A percentile compares a stretch with the other conserved stretches of the same genome.
Evolutionary conservation across 2,329 filamentous ascomycete genomes (phyloP).

Genomic region (Lachnellula arida): DNA sequence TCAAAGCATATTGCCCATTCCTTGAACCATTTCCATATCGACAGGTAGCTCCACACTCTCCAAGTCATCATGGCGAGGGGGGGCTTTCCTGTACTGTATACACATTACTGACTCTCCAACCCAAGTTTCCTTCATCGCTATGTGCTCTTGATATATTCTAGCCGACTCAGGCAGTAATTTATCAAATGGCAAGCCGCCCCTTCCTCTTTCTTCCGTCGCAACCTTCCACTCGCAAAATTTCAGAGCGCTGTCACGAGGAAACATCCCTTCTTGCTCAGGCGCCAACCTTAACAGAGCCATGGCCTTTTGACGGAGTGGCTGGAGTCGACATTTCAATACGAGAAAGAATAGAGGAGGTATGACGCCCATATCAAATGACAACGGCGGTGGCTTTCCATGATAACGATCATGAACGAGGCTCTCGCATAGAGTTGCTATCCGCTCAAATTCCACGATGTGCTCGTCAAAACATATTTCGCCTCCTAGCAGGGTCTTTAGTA

Average conservation of each 20-base stretch:
- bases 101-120: neutral
- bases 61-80: neutral
- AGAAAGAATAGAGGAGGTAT: conserved; percentile 14
- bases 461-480: conserved; percentile 36
- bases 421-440: conserved; percentile 26
- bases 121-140: neutral
- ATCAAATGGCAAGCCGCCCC: conserved; percentile 1
- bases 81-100: neutral
- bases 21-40: neutral
- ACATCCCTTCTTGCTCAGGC: conserved; percentile 16
- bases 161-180: conserved; percentile 10
- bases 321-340: conserved; percentile 11
- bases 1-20: neutral
- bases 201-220: conserved; percentile 32
- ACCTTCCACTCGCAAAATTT: conserved; percentile 35
- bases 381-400: neutral
- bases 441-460: conserved; percentile 30
- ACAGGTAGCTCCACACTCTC: neutral
- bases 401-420: conserved; percentile 9
- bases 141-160: conserved; percentile 9
- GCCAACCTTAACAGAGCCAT: conserved; percentile 9
- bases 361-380: conserved; percentile 17
- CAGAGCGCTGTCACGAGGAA: conserved; percentile 24
- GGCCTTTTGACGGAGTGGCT: conserved; percentile 5
- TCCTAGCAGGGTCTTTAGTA: conserved; percentile 1